Base-by-base conservation (phyloP, 2,329 filamentous ascomycete genomes). In the Phoma sp. region DNA sequence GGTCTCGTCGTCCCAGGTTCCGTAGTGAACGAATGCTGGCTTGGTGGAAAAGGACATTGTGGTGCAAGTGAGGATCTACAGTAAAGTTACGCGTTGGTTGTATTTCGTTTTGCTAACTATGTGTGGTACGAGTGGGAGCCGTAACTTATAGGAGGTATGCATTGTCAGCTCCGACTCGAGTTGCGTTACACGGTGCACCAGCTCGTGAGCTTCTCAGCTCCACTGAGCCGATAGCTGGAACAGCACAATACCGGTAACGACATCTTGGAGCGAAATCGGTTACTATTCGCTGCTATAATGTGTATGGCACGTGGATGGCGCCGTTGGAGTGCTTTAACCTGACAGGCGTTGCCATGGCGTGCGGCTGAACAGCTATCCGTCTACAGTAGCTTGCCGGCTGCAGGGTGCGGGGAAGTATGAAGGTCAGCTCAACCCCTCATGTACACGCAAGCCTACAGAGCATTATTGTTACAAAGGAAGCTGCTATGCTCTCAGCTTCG, bases 11-110 rank as follows among this genome's bases (percentile, higher is more conserved):
- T 51, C 51, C 54, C 54, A 60, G 36, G 47, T 30, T 4, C 54
- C 50, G 25, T 43, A 47, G 40, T 60, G 51, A 9, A 57, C 30
- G 14, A 57, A 60, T 9, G 57, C 57, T 23, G 54, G 57, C 36
- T 52, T 46, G 10, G 50, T 60, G 14, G 43, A 40, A 43, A 53
- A 55, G 10, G 57, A 53, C 57, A 60, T 60, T 23, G 17, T 30
- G 28, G n/a, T 43, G 29, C 23, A 23, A 7, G 15, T 9, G 15
- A 17, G 6, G 10, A 25, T 25, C 23, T 7, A 7, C 25, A 14
- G 15, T 14, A 21, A 9, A 30, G 18, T 5, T 15, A n/a, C 11
- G 14, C 26, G 20, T 20, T 3, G 4, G 3, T 4, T n/a, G 17
- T n/a, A 3, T 20, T 15, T 3, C 9, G 21, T 1, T 12, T n/a